phyloP scores from a whole-genome alignment of 2,329 filamentous ascomycete species.

The Xylogone sp. region DNA sequence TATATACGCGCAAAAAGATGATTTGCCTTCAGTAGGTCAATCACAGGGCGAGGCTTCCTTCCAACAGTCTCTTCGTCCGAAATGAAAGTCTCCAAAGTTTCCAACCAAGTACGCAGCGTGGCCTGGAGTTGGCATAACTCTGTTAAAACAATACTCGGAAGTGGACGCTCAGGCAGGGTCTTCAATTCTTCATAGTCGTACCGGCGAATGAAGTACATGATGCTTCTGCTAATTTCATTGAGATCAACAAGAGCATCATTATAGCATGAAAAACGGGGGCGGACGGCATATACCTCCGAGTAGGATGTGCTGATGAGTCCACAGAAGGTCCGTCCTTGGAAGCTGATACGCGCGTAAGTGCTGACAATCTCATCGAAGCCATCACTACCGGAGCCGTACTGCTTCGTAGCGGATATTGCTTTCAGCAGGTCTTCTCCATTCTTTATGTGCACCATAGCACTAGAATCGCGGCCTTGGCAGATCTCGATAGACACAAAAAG shows the following conservation, averaged over 20 bases:
- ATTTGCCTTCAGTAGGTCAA: not conserved
- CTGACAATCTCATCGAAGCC: slow-evolving; percentile 2
- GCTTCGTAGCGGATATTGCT: not conserved
- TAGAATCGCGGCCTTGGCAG: slow-evolving; percentile 7
- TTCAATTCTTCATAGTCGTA: slow-evolving; percentile 1
- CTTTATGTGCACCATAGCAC: slow-evolving; percentile 5
- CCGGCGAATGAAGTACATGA: slow-evolving; percentile 1
- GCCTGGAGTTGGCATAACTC: slow-evolving; percentile 1
- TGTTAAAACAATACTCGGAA: not conserved
- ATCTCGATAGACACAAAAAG: slow-evolving; percentile 11
- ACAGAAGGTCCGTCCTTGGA: slow-evolving; percentile 5
- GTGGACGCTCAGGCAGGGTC: not conserved
- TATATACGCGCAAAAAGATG: not conserved
- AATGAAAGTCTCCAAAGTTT: not conserved
- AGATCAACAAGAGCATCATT: not conserved
- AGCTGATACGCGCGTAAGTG: slow-evolving; percentile 6
- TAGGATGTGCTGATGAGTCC: slow-evolving; percentile 3
- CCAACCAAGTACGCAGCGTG: not conserved
- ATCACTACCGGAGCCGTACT: not conserved
- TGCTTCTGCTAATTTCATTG: slow-evolving; percentile 3
- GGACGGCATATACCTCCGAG: not conserved
- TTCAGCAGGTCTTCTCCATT: slow-evolving; percentile 6
- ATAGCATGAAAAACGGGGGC: not conserved
- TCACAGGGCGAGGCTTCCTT: not conserved
- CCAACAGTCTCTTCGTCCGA: not conserved